phyloP scores from a whole-genome alignment of 202 grass and related monocot genomes.

The Brachypodium distachyon region DNA sequence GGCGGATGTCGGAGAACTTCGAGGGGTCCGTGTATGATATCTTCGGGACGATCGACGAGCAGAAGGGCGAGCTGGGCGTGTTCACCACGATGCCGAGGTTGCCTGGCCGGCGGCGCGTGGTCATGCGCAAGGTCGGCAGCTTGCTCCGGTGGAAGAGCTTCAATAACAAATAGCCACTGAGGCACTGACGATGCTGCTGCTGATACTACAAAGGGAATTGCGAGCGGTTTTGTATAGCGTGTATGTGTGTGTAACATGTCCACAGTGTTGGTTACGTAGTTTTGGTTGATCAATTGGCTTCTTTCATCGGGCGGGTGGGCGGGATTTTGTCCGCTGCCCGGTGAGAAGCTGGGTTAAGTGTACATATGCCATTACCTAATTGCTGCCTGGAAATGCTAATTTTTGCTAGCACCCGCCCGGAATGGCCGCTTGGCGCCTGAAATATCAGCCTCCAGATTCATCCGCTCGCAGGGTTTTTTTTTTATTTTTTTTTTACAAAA shows the following conservation, averaged over 20 bases:
- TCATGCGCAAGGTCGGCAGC: constrained; percentile 53
- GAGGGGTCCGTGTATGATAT: constrained; percentile 58
- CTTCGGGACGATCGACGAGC: constrained; percentile 34
- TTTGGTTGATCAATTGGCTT: background rate
- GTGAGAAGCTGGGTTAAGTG: background rate
- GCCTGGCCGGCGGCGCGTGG: constrained; percentile 13
- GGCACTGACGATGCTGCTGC: background rate
- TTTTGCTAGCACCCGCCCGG: too few relatives aligned
- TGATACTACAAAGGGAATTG: background rate
- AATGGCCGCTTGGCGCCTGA: too few relatives aligned
- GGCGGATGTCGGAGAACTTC: constrained; percentile 33
- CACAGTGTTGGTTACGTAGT: background rate
- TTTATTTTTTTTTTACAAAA: too few relatives aligned
- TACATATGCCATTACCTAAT: background rate
- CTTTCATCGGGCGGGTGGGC: background rate
- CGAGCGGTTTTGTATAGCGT: background rate
- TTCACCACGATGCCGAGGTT: constrained; percentile 33
- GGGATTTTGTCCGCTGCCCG: background rate
- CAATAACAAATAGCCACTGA: constrained; percentile 29
- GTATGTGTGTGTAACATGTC: background rate
- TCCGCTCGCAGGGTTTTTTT: too few relatives aligned
- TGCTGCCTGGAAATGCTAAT: background rate
- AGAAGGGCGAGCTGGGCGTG: constrained; percentile 24
- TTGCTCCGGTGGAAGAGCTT: constrained; percentile 77
- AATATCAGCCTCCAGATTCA: too few relatives aligned